Conservation (phyloP, 1,139 yeast genomes). For the Debaryomyces sp. region DNA sequence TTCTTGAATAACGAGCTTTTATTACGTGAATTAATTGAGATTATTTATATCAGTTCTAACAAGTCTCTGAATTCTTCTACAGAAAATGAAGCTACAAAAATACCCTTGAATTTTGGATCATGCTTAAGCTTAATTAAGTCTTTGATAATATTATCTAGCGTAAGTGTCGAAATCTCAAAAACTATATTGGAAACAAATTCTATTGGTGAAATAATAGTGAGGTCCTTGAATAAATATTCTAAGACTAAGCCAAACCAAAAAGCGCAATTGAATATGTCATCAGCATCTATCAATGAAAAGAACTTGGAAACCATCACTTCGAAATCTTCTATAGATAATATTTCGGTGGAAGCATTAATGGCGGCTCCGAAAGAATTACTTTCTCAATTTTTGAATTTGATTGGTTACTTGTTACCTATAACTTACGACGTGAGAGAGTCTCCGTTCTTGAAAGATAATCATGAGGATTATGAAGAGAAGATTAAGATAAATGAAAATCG, state of each 20-base stretch:
- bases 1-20: constrained; percentile 32
- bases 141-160: constrained; percentile 38
- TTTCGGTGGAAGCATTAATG: constrained; percentile 71
- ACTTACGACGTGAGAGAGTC: constrained; percentile 27
- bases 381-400: constrained; percentile 55
- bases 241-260: constrained; percentile 17
- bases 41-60: constrained; percentile 33
- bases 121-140: constrained; percentile 47
- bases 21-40: constrained; percentile 29
- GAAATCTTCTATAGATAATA: constrained; percentile 19
- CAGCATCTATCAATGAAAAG: not conserved
- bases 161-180: constrained; percentile 44
- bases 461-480: constrained; percentile 29
- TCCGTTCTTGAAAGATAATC: constrained; percentile 32
- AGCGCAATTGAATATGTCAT: not conserved
- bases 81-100: constrained; percentile 18
- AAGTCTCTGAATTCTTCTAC: constrained; percentile 23
- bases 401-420: constrained; percentile 61
- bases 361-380: constrained; percentile 72
- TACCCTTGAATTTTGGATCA: constrained; percentile 31
- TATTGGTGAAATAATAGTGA: constrained; percentile 45
- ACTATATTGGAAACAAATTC: constrained; percentile 41
- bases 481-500: constrained; percentile 31
- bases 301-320: constrained; percentile 13
- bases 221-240: constrained; percentile 46